Percentiles rank a stretch among this genome's conserved stretches.
Evolutionary conservation across 2,329 filamentous ascomycete species (phyloP).

Genomic region (Epichloe gansuensis): DNA sequence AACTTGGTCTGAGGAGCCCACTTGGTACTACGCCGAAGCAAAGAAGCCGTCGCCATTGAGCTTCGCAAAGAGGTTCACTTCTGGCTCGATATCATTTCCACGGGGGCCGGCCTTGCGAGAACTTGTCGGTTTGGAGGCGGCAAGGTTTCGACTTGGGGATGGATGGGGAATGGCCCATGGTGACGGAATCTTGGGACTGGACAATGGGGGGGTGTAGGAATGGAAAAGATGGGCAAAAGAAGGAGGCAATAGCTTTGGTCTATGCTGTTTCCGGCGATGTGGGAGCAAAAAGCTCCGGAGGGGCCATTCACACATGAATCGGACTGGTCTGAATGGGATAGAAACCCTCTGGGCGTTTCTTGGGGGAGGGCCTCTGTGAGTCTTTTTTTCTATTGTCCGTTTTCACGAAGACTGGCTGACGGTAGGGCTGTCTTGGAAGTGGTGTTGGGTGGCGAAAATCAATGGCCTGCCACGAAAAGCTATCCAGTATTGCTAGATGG

Average conservation of each 20-base stretch:
- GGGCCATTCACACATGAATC: no score
- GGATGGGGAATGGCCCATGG: background rate
- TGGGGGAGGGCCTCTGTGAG: no score
- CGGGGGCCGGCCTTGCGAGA: background rate
- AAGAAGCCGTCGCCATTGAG: background rate
- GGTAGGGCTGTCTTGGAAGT: no score
- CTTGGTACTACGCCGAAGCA: background rate
- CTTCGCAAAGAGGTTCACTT: background rate
- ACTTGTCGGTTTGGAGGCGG: conserved; percentile 8
- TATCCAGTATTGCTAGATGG: no score
- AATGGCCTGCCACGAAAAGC: background rate
- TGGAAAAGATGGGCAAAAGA: background rate
- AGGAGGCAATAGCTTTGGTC: background rate
- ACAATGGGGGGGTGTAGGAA: background rate
- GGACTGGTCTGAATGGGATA: no score
- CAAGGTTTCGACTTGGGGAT: conserved; percentile 8
- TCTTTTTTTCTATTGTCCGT: no score
- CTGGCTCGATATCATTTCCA: background rate
- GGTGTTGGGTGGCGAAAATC: background rate
- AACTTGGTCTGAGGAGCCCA: conserved; percentile 1
- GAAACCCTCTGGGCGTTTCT: no score
- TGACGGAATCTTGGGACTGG: background rate
- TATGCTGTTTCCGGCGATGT: conserved; percentile 3
- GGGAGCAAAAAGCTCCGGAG: no score
- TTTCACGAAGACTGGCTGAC: no score